phyloP scores from a whole-genome alignment of 345 rosid genomes.

The Gossypium mustelinum region DNA sequence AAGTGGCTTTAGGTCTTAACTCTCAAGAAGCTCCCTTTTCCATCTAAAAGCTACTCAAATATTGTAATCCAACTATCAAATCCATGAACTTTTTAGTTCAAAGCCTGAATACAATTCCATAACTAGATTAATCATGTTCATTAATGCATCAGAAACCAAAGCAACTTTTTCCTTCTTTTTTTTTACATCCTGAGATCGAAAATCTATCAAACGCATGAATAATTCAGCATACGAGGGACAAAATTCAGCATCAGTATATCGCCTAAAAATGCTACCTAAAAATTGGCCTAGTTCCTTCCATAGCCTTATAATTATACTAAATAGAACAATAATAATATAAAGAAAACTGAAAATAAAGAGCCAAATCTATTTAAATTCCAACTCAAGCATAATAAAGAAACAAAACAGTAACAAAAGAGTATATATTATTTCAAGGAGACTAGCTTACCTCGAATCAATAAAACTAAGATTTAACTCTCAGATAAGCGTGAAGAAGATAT shows the following conservation, averaged over 20 bases:
- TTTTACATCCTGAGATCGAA: neutral
- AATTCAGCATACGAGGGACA: neutral
- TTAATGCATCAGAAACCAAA: neutral
- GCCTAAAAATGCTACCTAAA: neutral
- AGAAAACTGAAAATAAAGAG: neutral
- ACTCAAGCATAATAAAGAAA: neutral
- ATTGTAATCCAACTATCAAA: neutral
- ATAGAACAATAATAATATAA: neutral
- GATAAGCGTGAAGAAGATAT: neutral
- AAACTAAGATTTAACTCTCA: neutral
- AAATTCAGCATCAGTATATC: slow-evolving; percentile 1
- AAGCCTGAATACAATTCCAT: neutral
- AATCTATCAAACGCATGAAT: neutral
- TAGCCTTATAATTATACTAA: neutral
- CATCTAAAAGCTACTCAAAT: neutral
- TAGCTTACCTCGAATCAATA: neutral
- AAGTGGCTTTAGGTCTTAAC: neutral
- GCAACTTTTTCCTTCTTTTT: neutral
- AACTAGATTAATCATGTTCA: neutral
- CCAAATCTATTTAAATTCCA: neutral
- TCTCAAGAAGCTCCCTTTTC: neutral
- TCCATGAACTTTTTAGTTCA: neutral
- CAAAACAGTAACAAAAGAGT: neutral
- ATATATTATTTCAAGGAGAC: neutral
- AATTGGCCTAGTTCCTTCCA: neutral